A percentile compares a stretch with the other conserved stretches of the same genome.
Conservation (phyloP, 2,329 filamentous ascomycete genomes). For the Trichophyton mentagrophytes region DNA sequence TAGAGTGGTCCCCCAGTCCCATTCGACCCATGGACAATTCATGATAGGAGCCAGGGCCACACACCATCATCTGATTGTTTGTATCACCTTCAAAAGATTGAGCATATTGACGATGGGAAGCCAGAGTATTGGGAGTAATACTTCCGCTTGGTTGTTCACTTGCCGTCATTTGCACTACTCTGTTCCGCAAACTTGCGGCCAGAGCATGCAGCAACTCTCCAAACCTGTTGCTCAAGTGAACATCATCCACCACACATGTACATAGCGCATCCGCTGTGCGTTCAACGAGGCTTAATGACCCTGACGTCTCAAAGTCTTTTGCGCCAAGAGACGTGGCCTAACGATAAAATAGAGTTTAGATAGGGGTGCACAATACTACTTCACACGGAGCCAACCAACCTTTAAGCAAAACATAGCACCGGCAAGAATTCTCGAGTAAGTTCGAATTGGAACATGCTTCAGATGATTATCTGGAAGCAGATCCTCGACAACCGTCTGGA, state of each 20-base stretch:
- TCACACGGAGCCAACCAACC: constrained; percentile 16
- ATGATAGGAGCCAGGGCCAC: constrained; percentile 6
- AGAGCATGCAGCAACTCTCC: constrained; percentile 14
- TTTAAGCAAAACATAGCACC: constrained; percentile 47
- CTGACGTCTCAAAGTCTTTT: constrained; percentile 41
- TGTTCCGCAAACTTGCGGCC: constrained; percentile 12
- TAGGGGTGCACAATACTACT: not conserved
- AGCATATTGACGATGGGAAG: constrained; percentile 7
- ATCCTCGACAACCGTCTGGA: constrained; percentile 41
- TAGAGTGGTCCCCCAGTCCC: constrained; percentile 4
- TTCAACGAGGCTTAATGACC: constrained; percentile 39
- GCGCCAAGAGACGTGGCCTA: constrained; percentile 44
- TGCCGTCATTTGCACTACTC: constrained; percentile 9
- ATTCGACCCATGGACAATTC: constrained; percentile 1
- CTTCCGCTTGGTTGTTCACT: constrained; percentile 10
- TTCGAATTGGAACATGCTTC: constrained; percentile 43
- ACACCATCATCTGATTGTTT: constrained; percentile 3
- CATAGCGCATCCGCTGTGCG: constrained; percentile 40
- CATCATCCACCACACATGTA: constrained; percentile 45
- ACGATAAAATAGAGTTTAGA: not conserved
- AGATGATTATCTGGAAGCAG: constrained; percentile 40
- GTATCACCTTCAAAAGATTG: constrained; percentile 7
- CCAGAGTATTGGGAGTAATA: constrained; percentile 11
- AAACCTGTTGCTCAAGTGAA: constrained; percentile 56
- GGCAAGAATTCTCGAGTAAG: constrained; percentile 45